A percentile compares a stretch with the other conserved stretches of the same genome.
Evolutionary conservation across 768 basidiomycete species (phyloP).

Genomic region (Galerina sulciceps): DNA sequence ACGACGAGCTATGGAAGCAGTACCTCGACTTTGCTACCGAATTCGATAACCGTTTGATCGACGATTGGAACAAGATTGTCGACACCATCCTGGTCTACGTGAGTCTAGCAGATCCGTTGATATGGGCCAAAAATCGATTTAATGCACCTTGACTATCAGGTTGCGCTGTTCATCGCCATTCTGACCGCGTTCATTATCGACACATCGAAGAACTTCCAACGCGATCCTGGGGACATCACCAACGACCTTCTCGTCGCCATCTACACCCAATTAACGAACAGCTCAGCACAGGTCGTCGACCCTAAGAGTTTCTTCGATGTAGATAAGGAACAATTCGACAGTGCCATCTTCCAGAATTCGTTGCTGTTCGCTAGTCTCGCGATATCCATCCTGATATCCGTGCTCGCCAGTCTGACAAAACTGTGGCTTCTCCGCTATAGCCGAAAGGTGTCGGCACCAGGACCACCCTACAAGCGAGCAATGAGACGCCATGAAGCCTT

Average conservation of each 20-base stretch:
- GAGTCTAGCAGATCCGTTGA: background rate
- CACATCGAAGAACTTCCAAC: slow-evolving; percentile 5
- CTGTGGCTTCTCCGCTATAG: slow-evolving; percentile 19
- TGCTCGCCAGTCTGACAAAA: background rate
- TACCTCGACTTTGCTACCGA: slow-evolving; percentile 4
- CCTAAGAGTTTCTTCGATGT: too few species aligned
- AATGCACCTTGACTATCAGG: too few species aligned
- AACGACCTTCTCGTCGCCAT: slow-evolving; percentile 17
- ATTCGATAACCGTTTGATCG: slow-evolving; percentile 10
- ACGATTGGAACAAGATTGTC: slow-evolving; percentile 14
- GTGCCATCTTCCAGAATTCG: too few species aligned
- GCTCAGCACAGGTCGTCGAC: background rate
- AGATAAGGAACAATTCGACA: too few species aligned
- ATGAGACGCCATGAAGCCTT: slow-evolving; percentile 17
- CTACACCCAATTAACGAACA: background rate
- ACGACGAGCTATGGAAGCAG: slow-evolving; percentile 12
- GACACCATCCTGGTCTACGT: slow-evolving; percentile 17
- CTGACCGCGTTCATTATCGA: slow-evolving; percentile 16
- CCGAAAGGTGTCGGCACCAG: background rate
- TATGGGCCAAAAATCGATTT: too few species aligned
- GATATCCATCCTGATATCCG: too few species aligned
- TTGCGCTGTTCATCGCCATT: slow-evolving; percentile 8
- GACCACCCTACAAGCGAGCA: slow-evolving; percentile 14
- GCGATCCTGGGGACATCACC: slow-evolving; percentile 10
- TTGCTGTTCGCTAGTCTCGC: too few species aligned